These are phyloP conservation scores for Mycosarcoma maydis DNA, from an alignment of 1,284 basidiomycete genomes.

Conservation along the genomic window DNA sequence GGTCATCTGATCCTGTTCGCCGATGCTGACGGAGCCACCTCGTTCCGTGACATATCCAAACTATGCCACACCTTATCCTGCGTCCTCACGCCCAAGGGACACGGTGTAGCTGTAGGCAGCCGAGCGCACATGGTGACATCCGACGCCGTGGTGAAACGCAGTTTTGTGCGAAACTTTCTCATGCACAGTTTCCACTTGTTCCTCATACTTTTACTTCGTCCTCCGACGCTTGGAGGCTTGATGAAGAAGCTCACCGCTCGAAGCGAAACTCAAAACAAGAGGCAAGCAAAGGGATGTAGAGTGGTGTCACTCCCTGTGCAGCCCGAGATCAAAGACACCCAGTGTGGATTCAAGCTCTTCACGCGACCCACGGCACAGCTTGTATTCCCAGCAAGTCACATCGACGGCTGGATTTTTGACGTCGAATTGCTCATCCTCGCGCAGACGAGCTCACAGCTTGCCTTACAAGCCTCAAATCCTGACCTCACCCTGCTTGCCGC, in stretches of 20 bases:
- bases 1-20: slow-evolving; percentile 86
- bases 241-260: neutral
- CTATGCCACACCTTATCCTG: slow-evolving; percentile 76
- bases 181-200: slow-evolving; percentile 86
- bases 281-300: neutral
- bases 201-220: slow-evolving; percentile 53
- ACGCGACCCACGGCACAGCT: slow-evolving; percentile 80
- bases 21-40: slow-evolving; percentile 90
- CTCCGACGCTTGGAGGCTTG: slow-evolving; percentile 36
- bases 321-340: slow-evolving; percentile 90
- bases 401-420: slow-evolving; percentile 84
- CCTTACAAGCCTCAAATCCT: too few relatives aligned
- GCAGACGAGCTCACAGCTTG: slow-evolving; percentile 46
- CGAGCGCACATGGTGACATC: slow-evolving; percentile 89
- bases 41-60: slow-evolving; percentile 80
- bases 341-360: slow-evolving; percentile 89
- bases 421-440: slow-evolving; percentile 92
- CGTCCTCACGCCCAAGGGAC: slow-evolving; percentile 67
- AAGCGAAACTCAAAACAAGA: neutral
- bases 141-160: slow-evolving; percentile 92
- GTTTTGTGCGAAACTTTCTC: slow-evolving; percentile 83
- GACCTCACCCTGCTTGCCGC: too few relatives aligned
- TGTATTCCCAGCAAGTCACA: slow-evolving; percentile 75
- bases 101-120: slow-evolving; percentile 80
- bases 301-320: slow-evolving; percentile 66